Conservation (phyloP, 2,329 filamentous ascomycete species). For the Alternaria incomplexa region DNA sequence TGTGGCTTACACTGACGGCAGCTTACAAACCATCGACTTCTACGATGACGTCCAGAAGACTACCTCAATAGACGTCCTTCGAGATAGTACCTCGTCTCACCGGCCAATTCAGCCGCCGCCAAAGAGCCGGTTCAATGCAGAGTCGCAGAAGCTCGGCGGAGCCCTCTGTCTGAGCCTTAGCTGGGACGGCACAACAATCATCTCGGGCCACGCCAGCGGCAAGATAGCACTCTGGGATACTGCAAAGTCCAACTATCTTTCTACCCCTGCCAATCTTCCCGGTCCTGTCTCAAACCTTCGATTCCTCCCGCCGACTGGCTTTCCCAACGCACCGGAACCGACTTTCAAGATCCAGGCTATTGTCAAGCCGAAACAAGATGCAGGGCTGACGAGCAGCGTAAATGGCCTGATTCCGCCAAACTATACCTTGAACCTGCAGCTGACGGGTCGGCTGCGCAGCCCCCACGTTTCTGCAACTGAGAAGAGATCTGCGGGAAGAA, state of each 20-base stretch:
- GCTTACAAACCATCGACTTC: slow-evolving; percentile 80
- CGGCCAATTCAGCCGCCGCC: slow-evolving; percentile 53
- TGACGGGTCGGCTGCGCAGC: slow-evolving; percentile 50
- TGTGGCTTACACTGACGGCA: slow-evolving; percentile 79
- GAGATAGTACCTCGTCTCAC: slow-evolving; percentile 64
- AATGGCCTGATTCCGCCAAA: slow-evolving; percentile 56
- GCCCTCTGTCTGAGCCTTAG: slow-evolving; percentile 73
- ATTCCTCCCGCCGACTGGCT: slow-evolving; percentile 69
- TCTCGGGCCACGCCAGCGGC: slow-evolving; percentile 83
- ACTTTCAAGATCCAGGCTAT: slow-evolving; percentile 65
- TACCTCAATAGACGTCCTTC: slow-evolving; percentile 47
- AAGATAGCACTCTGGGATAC: slow-evolving; percentile 83
- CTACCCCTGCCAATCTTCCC: slow-evolving; percentile 73
- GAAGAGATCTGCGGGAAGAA: slow-evolving; percentile 18
- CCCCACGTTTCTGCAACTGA: slow-evolving; percentile 41
- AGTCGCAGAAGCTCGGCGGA: slow-evolving; percentile 69
- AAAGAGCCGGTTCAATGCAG: slow-evolving; percentile 54
- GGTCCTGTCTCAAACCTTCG: slow-evolving; percentile 81
- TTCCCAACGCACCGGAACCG: slow-evolving; percentile 43
- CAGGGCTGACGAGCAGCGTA: slow-evolving; percentile 46
- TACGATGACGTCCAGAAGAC: slow-evolving; percentile 58
- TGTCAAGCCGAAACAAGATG: slow-evolving; percentile 78
- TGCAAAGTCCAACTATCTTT: slow-evolving; percentile 69
- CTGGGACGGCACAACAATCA: slow-evolving; percentile 79
- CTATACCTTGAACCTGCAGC: slow-evolving; percentile 70